Evolutionary conservation across 305 asterid species (phyloP).

Genomic region (Rubia balearica): DNA sequence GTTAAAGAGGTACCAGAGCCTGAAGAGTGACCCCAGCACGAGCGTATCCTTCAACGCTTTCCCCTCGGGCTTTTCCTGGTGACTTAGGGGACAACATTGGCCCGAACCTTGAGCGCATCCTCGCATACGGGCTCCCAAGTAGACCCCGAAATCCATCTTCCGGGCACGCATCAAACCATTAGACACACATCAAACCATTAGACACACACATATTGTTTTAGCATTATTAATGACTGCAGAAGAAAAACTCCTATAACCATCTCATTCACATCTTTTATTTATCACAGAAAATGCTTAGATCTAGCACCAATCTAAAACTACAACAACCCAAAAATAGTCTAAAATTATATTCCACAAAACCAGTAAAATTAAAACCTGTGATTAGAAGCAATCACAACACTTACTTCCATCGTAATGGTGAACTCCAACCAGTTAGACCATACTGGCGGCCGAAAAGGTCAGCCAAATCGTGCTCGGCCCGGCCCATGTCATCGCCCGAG

Average conservation of each 20-base stretch:
- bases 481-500: background rate
- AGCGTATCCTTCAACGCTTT: conserved; percentile 45
- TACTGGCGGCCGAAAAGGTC: background rate
- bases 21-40: conserved; percentile 74
- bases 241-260: too few relatives aligned
- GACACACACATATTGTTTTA: too few relatives aligned
- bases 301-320: too few relatives aligned
- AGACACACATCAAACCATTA: too few relatives aligned
- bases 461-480: background rate
- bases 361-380: background rate
- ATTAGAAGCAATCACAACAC: background rate
- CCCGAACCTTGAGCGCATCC: conserved; percentile 36
- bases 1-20: conserved; percentile 83
- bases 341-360: background rate
- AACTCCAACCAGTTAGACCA: background rate
- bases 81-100: conserved; percentile 47
- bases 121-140: conserved; percentile 41
- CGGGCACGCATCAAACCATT: conserved; percentile 8
- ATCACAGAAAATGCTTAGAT: too few relatives aligned
- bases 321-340: too few relatives aligned
- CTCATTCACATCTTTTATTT: too few relatives aligned
- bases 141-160: conserved; percentile 52
- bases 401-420: background rate
- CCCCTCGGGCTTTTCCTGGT: conserved; percentile 35
- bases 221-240: too few relatives aligned